These are phyloP conservation scores for Penicillium sp. DNA, from an alignment of 2,329 filamentous ascomycete species.

Conservation along the genomic window DNA sequence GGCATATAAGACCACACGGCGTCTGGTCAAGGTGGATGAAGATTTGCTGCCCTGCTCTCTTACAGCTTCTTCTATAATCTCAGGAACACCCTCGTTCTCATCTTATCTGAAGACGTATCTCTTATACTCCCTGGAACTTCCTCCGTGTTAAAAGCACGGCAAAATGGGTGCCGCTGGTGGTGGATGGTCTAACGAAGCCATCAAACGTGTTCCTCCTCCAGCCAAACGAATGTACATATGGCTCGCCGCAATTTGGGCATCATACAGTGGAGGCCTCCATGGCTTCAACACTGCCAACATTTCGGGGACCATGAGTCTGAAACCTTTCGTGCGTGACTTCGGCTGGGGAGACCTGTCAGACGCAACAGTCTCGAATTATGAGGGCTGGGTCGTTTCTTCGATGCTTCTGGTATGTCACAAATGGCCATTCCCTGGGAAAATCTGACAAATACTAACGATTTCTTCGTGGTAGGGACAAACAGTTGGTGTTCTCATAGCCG, in stretches of 20 bases:
- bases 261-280: slow-evolving; percentile 22
- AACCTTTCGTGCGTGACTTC: slow-evolving; percentile 20
- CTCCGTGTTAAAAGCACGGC: not conserved
- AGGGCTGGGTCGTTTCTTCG: slow-evolving; percentile 23
- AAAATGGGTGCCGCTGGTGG: slow-evolving; percentile 19
- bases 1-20: not conserved
- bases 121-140: not conserved
- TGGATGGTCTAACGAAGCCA: slow-evolving; percentile 17
- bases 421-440: not conserved
- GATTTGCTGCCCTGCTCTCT: not conserved
- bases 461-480: slow-evolving; percentile 14
- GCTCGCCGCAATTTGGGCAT: slow-evolving; percentile 22
- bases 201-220: slow-evolving; percentile 16
- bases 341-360: slow-evolving; percentile 14
- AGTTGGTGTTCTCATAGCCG: slow-evolving; percentile 17
- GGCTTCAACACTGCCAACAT: slow-evolving; percentile 28
- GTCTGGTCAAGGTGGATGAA: not conserved
- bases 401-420: slow-evolving; percentile 20
- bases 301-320: slow-evolving; percentile 23
- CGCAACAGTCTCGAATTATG: slow-evolving; percentile 12
- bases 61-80: not conserved
- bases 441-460: not conserved
- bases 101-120: not conserved
- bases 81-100: not conserved
- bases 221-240: slow-evolving; percentile 17